Evolutionary conservation across 192 early-diverging fungal species (phyloP).

Genomic region (Bifiguratus adelaidae): DNA sequence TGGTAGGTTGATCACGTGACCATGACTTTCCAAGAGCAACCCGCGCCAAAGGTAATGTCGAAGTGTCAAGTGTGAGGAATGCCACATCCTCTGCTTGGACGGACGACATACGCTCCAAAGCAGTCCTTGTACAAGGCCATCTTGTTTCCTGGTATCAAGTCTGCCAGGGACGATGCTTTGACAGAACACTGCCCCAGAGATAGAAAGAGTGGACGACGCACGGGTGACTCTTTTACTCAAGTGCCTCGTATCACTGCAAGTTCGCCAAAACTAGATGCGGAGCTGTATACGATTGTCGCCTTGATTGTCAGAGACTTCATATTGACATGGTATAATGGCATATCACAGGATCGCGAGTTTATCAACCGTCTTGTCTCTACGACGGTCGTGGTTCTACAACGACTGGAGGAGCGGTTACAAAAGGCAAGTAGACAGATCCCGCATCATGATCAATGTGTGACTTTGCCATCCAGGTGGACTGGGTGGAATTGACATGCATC

Average conservation of each 20-base stretch:
- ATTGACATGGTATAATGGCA: conserved; percentile 30
- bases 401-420: conserved; percentile 20
- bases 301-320: conserved; percentile 37
- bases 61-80: no score
- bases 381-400: conserved; percentile 19
- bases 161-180: no score
- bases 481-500: conserved; percentile 28
- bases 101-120: no score
- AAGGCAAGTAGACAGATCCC: conserved; percentile 14
- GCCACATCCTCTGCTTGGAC: no score
- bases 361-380: conserved; percentile 20
- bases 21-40: no score
- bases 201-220: no score
- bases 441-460: background rate
- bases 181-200: background rate
- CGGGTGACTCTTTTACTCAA: no score
- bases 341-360: conserved; percentile 33
- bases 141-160: no score
- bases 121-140: no score
- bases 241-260: conserved; percentile 18
- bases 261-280: conserved; percentile 34
- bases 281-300: conserved; percentile 38
- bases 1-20: no score
- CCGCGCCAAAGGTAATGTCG: no score
- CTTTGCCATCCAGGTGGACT: conserved; percentile 25